Evolutionary conservation across 2,329 filamentous ascomycete genomes (phyloP), one percentile per base, ranked within the genome.

Genomic region (Ophiostoma angusticollis): DNA sequence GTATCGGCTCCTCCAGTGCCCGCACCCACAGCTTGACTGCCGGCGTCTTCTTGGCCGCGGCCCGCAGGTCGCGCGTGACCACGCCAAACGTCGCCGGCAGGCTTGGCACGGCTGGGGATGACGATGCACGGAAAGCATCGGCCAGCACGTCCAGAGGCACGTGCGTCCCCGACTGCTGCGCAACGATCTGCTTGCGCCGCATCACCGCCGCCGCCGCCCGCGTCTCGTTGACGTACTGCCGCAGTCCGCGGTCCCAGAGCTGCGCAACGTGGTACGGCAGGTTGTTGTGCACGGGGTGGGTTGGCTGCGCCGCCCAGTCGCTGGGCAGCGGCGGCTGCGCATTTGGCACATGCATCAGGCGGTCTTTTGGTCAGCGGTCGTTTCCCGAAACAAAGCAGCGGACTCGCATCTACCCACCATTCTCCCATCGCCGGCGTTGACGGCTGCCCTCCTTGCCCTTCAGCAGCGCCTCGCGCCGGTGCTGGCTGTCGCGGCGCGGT

Each of bases 381-480:
- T n/a, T n/a, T n/a, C n/a, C n/a, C n/a, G n/a, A n/a, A n/a, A n/a
- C n/a, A n/a, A n/a, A n/a, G n/a, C n/a, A n/a, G n/a, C n/a, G n/a
- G n/a, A n/a, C n/a, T 13, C 25, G 19, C 9, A 2, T 23, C 12
- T 18, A 9, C 18, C 8, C 22, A 93, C 85, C 84, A 59, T 96
- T 98, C 65, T 98, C 91, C 86, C 87, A 96, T 40, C 89, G 72
- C 51, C 89, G 79, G 35, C 89, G 71, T 52, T 89, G 78, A 25
- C 89, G 74, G 51, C 77, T 89, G 24, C 89, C 89, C 58, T 95
- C 86, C 50, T 93, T 93, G 41, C 89, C 89, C 63, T 86, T 93
- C 23, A 91, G 66, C 37, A 93, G 55, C 3, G 78, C 74, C 48
- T 94, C 85, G 14, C 87, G 77, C 37, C 72, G 62, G 40, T 62